Conservation (phyloP, 371 early-diverging fungal genomes). For the Rhizopus delemar region DNA sequence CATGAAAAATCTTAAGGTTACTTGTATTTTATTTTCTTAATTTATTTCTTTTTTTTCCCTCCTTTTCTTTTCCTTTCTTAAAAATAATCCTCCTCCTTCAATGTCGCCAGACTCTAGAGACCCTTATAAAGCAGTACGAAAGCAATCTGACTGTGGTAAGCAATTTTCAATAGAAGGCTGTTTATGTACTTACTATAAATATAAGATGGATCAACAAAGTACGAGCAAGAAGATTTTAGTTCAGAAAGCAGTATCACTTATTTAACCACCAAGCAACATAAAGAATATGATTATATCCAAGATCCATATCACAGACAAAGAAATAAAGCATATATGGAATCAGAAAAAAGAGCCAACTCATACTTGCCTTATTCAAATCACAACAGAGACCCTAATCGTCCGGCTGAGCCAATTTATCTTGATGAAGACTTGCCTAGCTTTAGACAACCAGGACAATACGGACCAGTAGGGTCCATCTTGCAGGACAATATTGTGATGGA, state of each 20-base stretch:
- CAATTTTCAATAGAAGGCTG: background rate
- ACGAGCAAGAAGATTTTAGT: slow-evolving; percentile 22
- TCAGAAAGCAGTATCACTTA: slow-evolving; percentile 45
- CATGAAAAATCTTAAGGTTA: background rate
- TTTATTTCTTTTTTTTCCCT: background rate
- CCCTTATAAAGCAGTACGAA: slow-evolving; percentile 40
- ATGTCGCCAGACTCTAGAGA: slow-evolving; percentile 20
- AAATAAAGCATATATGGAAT: slow-evolving; percentile 10
- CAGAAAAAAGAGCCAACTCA: slow-evolving; percentile 38
- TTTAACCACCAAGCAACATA: slow-evolving; percentile 21
- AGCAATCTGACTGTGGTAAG: slow-evolving; percentile 38
- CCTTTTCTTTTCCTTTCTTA: slow-evolving; percentile 5
- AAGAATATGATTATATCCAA: slow-evolving; percentile 22
- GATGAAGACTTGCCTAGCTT: slow-evolving; percentile 41
- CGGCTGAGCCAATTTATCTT: slow-evolving; percentile 37
- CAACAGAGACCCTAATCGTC: slow-evolving; percentile 27
- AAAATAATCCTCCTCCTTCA: slow-evolving; percentile 9
- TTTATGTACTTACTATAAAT: background rate
- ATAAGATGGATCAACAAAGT: background rate
- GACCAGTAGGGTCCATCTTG: slow-evolving; percentile 35
- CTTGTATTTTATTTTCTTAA: background rate
- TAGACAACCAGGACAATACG: slow-evolving; percentile 24
- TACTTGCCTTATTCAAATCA: slow-evolving; percentile 52
- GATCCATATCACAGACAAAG: slow-evolving; percentile 39
- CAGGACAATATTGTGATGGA: slow-evolving; percentile 51